Conservation (phyloP, 768 basidiomycete species). For the Leccinellum rugosiceps region DNA sequence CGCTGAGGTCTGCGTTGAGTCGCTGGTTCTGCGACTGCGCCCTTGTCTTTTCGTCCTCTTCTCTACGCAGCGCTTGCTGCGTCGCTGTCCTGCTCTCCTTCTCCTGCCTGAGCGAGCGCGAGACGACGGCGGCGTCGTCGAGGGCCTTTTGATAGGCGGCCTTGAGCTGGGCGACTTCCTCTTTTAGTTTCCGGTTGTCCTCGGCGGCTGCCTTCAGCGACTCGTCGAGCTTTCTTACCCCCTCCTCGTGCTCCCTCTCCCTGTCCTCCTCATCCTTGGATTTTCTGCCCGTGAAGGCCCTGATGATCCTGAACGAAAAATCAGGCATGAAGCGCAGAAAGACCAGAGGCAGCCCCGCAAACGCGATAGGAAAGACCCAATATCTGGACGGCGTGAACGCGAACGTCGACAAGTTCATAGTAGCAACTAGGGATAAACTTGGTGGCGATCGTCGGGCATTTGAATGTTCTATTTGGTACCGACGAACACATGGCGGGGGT, state of each 20-base stretch:
- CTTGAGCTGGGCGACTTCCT: slow-evolving; percentile 16
- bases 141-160: background rate
- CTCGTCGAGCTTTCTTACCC: slow-evolving; percentile 18
- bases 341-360: slow-evolving; percentile 26
- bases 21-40: slow-evolving; percentile 12
- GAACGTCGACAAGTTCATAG: slow-evolving; percentile 28
- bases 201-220: slow-evolving; percentile 1
- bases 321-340: slow-evolving; percentile 15
- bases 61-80: slow-evolving; percentile 20
- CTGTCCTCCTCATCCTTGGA: slow-evolving; percentile 23
- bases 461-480: slow-evolving; percentile 22
- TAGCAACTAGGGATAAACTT: too few relatives aligned
- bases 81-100: slow-evolving; percentile 12
- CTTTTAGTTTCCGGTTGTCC: slow-evolving; percentile 18
- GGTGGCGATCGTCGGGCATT: slow-evolving; percentile 23
- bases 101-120: slow-evolving; percentile 18
- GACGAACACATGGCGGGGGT: slow-evolving; percentile 26
- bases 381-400: slow-evolving; percentile 26
- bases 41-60: slow-evolving; percentile 20
- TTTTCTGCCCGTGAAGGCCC: background rate
- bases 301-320: background rate
- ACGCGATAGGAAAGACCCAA: slow-evolving; percentile 28
- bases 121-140: slow-evolving; percentile 12
- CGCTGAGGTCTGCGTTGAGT: slow-evolving; percentile 11
- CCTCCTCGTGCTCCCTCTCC: slow-evolving; percentile 12